Evolutionary conservation across 2,329 filamentous ascomycete genomes (phyloP), one percentile per base, ranked within the genome.

Genomic region (Colletotrichum musae): DNA sequence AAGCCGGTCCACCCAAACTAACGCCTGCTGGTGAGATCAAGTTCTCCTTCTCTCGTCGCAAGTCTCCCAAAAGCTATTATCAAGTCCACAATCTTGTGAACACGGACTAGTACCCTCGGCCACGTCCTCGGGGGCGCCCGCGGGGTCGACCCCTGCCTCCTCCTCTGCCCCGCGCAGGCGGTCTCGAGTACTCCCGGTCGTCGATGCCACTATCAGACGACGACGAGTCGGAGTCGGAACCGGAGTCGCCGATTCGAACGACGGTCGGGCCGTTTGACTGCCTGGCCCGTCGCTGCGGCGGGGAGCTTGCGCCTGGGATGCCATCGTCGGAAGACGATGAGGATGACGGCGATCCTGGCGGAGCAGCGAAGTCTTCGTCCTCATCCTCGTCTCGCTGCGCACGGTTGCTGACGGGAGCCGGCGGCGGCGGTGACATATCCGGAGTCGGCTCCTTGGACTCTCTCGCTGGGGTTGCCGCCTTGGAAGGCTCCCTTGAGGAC

Each of bases 141-240:
- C 68, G 52, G 21, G 65, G 60, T 32, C 66, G 50, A 15, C 65
- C 58, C 18, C 60, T 39, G n/a, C 56, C 50, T n/a, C 56, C 50
- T n/a, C 56, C 50, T 21, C 24, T 24, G 5, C 51, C 21, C 15
- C 56, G 26, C 41, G 32, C 13, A 15, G 58, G 28, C 54, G 45
- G 26, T 57, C 64, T 21, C 12, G 32, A 15, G 48, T 59, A 26
- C 21, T 15, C 50, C 26, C 64, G 64, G 43, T 60, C 70, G 24
- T 64, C 59, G 16, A 65, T 61, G 9, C 64, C 70, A 41, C 58
- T 61, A 13, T 71, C 71, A 5, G 71, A 72, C 18, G 53, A 72
- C 18, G 53, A 61, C 6, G 70, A 71, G 21, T 70, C 60, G 10
- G 61, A 59, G 5, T 32, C 58, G n/a, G 32, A 36, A 36, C 7